phyloP scores from a whole-genome alignment of 169 alveolate species.

The Plasmodium billcollinsi region DNA sequence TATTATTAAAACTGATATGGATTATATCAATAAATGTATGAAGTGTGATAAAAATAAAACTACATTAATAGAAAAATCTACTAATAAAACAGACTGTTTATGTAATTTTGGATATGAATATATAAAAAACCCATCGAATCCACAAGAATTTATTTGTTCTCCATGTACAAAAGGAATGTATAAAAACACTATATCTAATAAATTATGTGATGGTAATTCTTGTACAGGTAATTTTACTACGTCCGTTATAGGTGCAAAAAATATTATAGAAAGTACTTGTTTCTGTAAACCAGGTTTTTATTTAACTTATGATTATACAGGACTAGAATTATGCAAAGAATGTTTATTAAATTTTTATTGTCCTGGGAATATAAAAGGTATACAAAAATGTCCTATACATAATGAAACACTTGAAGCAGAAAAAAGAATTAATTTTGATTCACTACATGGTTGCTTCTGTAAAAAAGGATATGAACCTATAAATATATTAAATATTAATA shows the following conservation, averaged over 20 bases:
- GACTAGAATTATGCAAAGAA: not conserved
- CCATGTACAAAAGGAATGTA: constrained; percentile 77
- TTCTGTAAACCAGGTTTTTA: constrained; percentile 76
- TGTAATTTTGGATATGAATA: constrained; percentile 81
- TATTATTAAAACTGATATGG: constrained; percentile 61
- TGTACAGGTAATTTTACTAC: constrained; percentile 78
- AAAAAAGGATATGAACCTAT: constrained; percentile 73
- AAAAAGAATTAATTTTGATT: constrained; percentile 5
- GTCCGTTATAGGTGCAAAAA: constrained; percentile 62
- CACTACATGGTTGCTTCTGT: constrained; percentile 69
- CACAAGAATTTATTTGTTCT: constrained; percentile 35
- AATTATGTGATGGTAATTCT: constrained; percentile 75
- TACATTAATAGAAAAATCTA: constrained; percentile 76
- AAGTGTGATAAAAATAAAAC: constrained; percentile 80
- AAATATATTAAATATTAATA: constrained; percentile 15
- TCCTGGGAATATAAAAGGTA: constrained; percentile 3
- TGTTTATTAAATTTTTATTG: constrained; percentile 37
- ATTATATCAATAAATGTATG: constrained; percentile 63
- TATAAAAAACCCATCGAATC: constrained; percentile 38
- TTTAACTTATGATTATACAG: constrained; percentile 5
- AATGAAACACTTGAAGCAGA: constrained; percentile 5
- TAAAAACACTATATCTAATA: constrained; percentile 77
- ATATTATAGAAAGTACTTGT: constrained; percentile 72
- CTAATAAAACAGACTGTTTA: constrained; percentile 62
- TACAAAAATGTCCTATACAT: constrained; percentile 51